Base-by-base conservation (phyloP, 352 stramenopile genomes). In the Plasmopara muralis region DNA sequence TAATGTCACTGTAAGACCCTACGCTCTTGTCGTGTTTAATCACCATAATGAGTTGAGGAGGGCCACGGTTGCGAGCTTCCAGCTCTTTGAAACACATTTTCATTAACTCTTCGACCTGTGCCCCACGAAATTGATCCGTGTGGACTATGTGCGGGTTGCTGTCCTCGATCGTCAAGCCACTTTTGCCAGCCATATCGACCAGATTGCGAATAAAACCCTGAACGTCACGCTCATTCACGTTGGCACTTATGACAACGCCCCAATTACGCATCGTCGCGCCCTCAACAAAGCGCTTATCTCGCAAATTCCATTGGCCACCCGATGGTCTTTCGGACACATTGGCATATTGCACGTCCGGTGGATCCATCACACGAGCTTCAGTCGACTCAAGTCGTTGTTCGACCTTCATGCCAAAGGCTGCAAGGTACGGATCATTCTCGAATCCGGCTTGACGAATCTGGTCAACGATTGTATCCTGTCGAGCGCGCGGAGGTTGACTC, bases 241-340 rank as follows among this genome's bases (percentile, higher is more conserved):
- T 76, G 3, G 70, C 64, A 25, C 58, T 55, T 12, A 87, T 54
- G 16, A 87, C 73, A 6, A 86, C 70, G 1, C 75, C 75, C 78
- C 75, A 89, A 50, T 79, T 80, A 14, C 58, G 40, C 34, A 89
- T 39, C 9, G 47, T 66, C 1, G 68, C 71, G 9, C 71, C 66
- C 16, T 79, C 55, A 8, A 87, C 71, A 60, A 93, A 84, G 35
- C 69, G 63, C 48, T 87, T 86, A 47, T 89, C 71, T 7, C 74
- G 62, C 50, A 95, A 52, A 55, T 93, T 93, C 82, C 84, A 95
- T 31, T 72, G 55, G 2, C 84, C 84, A 31, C 68, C 66, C 13
- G 62, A 50, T 0, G 84, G 84, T 0, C 72, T 68, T 38, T 89
- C 78, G 4, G 73, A 86, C 9, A 82, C 68, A 49, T 71, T 71